These are phyloP conservation scores for Colletotrichum trifolii DNA, from an alignment of 2,329 filamentous ascomycete genomes.

Conservation along the genomic window DNA sequence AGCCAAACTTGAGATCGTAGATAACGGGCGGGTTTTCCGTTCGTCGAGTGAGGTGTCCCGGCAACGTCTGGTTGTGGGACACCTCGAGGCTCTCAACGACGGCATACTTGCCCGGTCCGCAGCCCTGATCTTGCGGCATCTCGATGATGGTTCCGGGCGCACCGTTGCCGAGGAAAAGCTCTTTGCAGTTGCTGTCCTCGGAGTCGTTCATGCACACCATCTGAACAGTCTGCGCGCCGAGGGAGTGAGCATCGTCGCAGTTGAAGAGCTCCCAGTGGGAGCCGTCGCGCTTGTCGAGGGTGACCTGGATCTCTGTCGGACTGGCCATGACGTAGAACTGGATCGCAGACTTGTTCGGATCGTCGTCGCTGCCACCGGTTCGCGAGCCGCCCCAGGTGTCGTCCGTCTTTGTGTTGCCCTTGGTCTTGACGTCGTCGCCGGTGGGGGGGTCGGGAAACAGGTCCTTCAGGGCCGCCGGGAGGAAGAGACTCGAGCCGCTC, in stretches of 20 bases:
- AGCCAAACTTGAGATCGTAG: conserved; percentile 42
- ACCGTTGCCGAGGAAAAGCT: background rate
- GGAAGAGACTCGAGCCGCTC: conserved; percentile 43
- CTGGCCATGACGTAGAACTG: conserved; percentile 45
- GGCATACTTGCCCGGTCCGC: conserved; percentile 11
- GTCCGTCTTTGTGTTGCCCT: conserved; percentile 44
- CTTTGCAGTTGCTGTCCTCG: conserved; percentile 4
- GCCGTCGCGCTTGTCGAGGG: conserved; percentile 54
- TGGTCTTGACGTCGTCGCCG: too few relatives aligned
- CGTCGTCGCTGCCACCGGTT: conserved; percentile 36
- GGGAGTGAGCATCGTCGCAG: conserved; percentile 43
- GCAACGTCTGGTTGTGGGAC: too few relatives aligned
- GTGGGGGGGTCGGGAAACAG: conserved; percentile 48
- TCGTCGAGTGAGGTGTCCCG: background rate
- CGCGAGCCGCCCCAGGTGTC: conserved; percentile 42
- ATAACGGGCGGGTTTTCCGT: background rate
- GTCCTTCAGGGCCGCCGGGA: conserved; percentile 50
- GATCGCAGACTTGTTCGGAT: conserved; percentile 47
- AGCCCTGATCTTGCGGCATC: too few relatives aligned
- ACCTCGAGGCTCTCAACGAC: conserved; percentile 5
- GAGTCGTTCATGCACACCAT: conserved; percentile 24
- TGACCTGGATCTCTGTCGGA: conserved; percentile 47
- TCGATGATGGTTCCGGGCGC: too few relatives aligned
- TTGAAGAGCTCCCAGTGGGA: conserved; percentile 56
- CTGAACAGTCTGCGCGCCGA: background rate